Evolutionary conservation across 768 basidiomycete genomes (phyloP).

Genomic region (Saitozyma sp.): DNA sequence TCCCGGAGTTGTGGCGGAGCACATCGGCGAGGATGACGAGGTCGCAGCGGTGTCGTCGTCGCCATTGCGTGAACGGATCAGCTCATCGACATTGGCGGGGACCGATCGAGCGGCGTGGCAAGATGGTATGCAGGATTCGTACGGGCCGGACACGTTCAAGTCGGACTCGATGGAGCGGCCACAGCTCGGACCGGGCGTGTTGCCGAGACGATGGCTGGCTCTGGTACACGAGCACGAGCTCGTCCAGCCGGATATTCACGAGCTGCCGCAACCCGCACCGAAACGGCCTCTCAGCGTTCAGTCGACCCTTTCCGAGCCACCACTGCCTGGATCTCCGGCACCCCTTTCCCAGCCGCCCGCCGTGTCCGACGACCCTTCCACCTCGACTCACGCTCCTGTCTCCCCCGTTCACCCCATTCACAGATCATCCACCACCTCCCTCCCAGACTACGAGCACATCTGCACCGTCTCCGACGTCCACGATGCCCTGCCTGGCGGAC

Average conservation of each 20-base stretch:
- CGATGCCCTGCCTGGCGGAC: constrained; percentile 35
- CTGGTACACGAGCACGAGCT: constrained; percentile 38
- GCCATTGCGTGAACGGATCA: neutral
- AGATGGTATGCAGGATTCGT: constrained; percentile 13
- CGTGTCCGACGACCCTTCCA: no score
- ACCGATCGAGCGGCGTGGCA: constrained; percentile 6
- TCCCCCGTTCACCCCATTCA: no score
- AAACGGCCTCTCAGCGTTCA: constrained; percentile 1
- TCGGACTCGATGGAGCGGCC: constrained; percentile 16
- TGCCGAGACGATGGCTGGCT: constrained; percentile 29
- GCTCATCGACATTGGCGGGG: no score
- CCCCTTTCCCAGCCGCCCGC: no score
- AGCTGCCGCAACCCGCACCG: constrained; percentile 20
- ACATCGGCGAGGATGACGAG: constrained; percentile 29
- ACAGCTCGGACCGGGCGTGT: constrained; percentile 35
- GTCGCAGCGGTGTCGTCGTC: constrained; percentile 4
- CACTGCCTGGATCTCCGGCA: neutral
- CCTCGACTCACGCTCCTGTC: no score
- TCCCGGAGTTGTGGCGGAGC: constrained; percentile 36
- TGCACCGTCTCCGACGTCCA: constrained; percentile 30
- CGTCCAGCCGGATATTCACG: constrained; percentile 28
- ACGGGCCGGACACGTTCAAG: no score
- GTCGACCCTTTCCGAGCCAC: neutral
- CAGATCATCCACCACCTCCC: neutral
- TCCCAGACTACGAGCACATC: constrained; percentile 16